A percentile compares a stretch with the other conserved stretches of the same genome.
Conservation (phyloP, 2,329 filamentous ascomycete species). For the Stachybotrys chartarum region DNA sequence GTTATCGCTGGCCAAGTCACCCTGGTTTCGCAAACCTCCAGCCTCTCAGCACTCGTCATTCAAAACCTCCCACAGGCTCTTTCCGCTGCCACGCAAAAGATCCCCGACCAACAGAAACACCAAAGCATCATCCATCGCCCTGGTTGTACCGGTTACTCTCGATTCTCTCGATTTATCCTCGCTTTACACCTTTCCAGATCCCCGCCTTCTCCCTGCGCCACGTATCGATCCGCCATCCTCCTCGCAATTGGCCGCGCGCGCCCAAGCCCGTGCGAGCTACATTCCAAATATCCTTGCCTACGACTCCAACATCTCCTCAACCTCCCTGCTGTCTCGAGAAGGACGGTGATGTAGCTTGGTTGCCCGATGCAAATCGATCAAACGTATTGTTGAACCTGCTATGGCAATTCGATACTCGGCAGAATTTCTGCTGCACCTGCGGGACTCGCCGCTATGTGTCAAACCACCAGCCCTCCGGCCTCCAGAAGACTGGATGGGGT, state of each 20-base stretch:
- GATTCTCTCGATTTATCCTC: not conserved
- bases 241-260: not conserved
- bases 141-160: not conserved
- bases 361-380: constrained; percentile 30
- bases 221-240: not conserved
- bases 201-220: too few relatives aligned
- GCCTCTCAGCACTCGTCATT: not conserved
- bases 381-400: constrained; percentile 15
- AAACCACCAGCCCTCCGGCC: constrained; percentile 76
- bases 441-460: constrained; percentile 73
- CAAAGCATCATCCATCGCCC: not conserved
- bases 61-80: not conserved
- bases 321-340: not conserved
- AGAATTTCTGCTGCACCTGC: constrained; percentile 68
- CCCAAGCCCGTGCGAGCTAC: not conserved
- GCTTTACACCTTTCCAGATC: not conserved
- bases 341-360: not conserved
- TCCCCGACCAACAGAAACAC: not conserved
- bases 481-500: constrained; percentile 96
- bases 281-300: not conserved
- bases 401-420: constrained; percentile 64
- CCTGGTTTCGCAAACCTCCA: not conserved
- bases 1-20: not conserved
- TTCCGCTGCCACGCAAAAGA: not conserved
- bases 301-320: not conserved